Evolutionary conservation across 306 rosid genomes (phyloP).

Genomic region (Hippophae gyantsensis): DNA sequence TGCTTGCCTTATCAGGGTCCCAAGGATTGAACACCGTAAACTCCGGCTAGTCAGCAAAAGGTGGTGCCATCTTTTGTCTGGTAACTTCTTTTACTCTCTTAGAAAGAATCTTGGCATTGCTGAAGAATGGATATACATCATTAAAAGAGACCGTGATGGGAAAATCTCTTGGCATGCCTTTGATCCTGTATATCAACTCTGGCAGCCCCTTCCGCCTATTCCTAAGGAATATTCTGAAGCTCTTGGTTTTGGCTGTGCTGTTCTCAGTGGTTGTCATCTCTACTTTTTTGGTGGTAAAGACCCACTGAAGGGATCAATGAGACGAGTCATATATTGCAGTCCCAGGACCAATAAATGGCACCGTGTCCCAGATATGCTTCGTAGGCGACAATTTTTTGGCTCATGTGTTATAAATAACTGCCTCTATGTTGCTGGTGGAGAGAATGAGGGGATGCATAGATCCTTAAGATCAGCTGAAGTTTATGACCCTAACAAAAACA

Average conservation of each 20-base stretch:
- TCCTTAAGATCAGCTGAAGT: slow-evolving; percentile 78
- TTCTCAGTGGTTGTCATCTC: slow-evolving; percentile 76
- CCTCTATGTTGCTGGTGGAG: slow-evolving; percentile 82
- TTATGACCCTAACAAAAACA: slow-evolving; percentile 72
- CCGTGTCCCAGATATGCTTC: slow-evolving; percentile 90
- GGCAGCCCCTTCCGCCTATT: slow-evolving; percentile 89
- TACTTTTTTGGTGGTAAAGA: slow-evolving; percentile 85
- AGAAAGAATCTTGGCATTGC: slow-evolving; percentile 63
- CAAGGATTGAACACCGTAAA: slow-evolving; percentile 70
- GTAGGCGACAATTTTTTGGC: slow-evolving; percentile 76
- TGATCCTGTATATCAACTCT: slow-evolving; percentile 67
- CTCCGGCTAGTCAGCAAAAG: slow-evolving; percentile 75
- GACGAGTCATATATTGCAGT: slow-evolving; percentile 68
- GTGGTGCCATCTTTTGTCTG: slow-evolving; percentile 75
- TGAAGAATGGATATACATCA: slow-evolving; percentile 79
- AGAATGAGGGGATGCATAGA: slow-evolving; percentile 65
- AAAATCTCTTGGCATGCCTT: slow-evolving; percentile 90
- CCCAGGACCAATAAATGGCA: slow-evolving; percentile 90
- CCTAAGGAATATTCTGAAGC: slow-evolving; percentile 87
- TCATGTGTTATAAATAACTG: slow-evolving; percentile 81
- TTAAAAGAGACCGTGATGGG: slow-evolving; percentile 78
- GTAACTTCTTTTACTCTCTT: slow-evolving; percentile 74
- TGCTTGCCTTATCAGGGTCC: slow-evolving; percentile 78
- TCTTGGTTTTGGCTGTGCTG: slow-evolving; percentile 90
- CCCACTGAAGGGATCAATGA: slow-evolving; percentile 75